phyloP scores from a whole-genome alignment of 1,284 basidiomycete species.

The Ceraceosorus guamensis region DNA sequence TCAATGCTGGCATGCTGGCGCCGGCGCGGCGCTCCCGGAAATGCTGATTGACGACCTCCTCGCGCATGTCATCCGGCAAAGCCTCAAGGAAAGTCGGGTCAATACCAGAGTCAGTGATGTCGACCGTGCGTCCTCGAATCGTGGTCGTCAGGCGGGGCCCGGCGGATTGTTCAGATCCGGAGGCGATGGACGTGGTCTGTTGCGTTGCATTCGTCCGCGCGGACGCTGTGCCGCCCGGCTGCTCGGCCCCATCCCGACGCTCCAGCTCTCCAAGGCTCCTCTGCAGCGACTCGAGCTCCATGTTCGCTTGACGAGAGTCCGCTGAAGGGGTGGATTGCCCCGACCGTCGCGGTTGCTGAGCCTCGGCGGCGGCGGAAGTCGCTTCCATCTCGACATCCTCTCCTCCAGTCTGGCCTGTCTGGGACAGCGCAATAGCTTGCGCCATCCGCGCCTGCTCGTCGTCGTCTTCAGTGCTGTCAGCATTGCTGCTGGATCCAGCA shows the following conservation, averaged over 20 bases:
- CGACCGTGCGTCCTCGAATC: constrained; percentile 86
- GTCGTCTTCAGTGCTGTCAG: background rate
- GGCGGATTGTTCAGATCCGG: background rate
- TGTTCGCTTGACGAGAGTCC: constrained; percentile 3
- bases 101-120: constrained; percentile 97
- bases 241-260: background rate
- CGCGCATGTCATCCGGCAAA: constrained; percentile 94
- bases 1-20: constrained; percentile 55
- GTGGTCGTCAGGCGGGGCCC: constrained; percentile 22
- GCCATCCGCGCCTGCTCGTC: background rate
- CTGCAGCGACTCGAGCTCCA: constrained; percentile 16
- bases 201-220: background rate
- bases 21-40: constrained; percentile 67
- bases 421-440: background rate
- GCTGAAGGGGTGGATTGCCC: constrained; percentile 1
- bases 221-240: background rate
- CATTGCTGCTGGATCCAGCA: too few relatives aligned
- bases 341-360: constrained; percentile 6
- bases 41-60: constrained; percentile 96
- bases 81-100: constrained; percentile 97
- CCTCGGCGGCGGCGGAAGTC: too few relatives aligned
- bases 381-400: constrained; percentile 36
- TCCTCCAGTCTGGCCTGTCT: background rate
- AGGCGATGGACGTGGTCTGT: background rate
- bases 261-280: constrained; percentile 14